Conservation (phyloP, 495 filamentous ascomycete species). For the Xylaria venustula region DNA sequence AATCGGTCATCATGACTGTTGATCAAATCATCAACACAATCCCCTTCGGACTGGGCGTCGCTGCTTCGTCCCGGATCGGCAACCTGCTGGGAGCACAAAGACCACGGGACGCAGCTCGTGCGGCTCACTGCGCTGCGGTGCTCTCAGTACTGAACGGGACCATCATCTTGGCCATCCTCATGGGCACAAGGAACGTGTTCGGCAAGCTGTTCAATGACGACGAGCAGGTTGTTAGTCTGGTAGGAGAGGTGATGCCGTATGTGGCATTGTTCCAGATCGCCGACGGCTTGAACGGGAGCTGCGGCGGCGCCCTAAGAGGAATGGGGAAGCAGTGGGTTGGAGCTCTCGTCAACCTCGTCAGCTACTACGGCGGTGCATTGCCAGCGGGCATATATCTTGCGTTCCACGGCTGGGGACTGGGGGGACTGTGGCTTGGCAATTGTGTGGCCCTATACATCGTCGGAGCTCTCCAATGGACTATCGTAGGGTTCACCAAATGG, state of each 20-base stretch:
- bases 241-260: constrained; percentile 79
- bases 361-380: constrained; percentile 83
- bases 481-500: constrained; percentile 80
- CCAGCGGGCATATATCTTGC: constrained; percentile 84
- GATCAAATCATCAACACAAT: constrained; percentile 93
- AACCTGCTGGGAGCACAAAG: constrained; percentile 76
- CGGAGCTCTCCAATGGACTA: constrained; percentile 73
- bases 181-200: constrained; percentile 73
- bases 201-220: constrained; percentile 86
- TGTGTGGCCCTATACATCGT: constrained; percentile 88
- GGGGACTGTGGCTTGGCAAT: constrained; percentile 84
- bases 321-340: constrained; percentile 90
- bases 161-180: constrained; percentile 67
- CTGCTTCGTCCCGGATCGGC: constrained; percentile 75
- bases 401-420: constrained; percentile 85
- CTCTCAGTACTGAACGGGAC: constrained; percentile 69
- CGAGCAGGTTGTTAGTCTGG: constrained; percentile 67
- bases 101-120: constrained; percentile 64
- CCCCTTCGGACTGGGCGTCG: constrained; percentile 87
- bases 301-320: constrained; percentile 77
- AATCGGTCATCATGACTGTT: constrained; percentile 92
- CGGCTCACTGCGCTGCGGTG: constrained; percentile 76
- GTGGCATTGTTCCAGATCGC: constrained; percentile 95
- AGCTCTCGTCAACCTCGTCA: constrained; percentile 83
- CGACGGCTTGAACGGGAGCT: constrained; percentile 82